Percentiles rank a stretch among this genome's conserved stretches.
These are phyloP conservation scores for Podospora appendiculata DNA, from an alignment of 495 filamentous ascomycete species.

Conservation along the genomic window DNA sequence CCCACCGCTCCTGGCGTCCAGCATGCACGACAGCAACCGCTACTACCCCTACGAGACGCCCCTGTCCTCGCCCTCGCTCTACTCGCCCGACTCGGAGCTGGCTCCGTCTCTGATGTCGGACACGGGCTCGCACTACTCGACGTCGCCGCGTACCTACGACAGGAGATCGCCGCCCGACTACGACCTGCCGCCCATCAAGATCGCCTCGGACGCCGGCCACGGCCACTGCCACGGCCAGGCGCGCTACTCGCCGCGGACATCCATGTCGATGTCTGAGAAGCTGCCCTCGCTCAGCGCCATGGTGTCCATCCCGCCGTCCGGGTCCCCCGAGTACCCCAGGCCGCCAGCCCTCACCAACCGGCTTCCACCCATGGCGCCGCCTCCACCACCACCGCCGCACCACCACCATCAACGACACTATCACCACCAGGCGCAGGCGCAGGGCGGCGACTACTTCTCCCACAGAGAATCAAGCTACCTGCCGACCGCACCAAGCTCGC, in stretches of 20 bases:
- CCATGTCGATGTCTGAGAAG: background rate
- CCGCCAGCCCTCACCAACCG: background rate
- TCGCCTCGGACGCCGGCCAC: background rate
- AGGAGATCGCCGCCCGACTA: background rate
- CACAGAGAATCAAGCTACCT: conserved; percentile 11
- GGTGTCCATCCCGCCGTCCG: background rate
- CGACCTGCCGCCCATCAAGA: conserved; percentile 13
- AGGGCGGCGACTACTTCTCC: conserved; percentile 8
- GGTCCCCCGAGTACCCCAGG: background rate
- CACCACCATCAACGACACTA: background rate
- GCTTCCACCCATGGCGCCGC: background rate
- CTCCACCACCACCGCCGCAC: background rate
- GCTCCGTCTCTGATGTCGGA: conserved; percentile 22
- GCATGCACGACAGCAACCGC: conserved; percentile 9
- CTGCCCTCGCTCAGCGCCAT: conserved; percentile 19
- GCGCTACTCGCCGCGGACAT: background rate
- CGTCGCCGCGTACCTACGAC: conserved; percentile 1
- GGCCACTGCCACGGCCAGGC: no score
- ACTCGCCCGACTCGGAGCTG: conserved; percentile 16
- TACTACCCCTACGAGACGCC: conserved; percentile 1
- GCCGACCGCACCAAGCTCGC: conserved; percentile 26
- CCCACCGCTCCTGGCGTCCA: conserved; percentile 13
- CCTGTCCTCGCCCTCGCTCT: conserved; percentile 7
- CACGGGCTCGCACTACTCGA: conserved; percentile 15
- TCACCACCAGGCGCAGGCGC: background rate